These are phyloP conservation scores for Drechslerella dactyloides DNA, from an alignment of 2,329 filamentous ascomycete genomes.

Conservation along the genomic window DNA sequence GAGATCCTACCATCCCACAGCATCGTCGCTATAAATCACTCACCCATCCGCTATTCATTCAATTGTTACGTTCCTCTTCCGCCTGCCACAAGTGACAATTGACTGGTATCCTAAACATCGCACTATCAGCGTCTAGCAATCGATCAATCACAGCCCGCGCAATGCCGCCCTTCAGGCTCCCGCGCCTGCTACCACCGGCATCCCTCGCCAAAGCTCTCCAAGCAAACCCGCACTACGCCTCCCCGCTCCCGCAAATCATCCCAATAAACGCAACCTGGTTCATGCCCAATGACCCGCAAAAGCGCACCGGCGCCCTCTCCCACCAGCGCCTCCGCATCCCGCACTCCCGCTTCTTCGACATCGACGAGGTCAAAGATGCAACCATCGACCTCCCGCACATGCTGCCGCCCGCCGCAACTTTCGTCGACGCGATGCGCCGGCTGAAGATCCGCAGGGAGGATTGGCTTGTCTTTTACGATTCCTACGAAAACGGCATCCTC, in stretches of 20 bases:
- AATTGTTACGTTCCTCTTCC: not conserved
- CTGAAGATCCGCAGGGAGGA: slow-evolving; percentile 88
- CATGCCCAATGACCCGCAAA: slow-evolving; percentile 86
- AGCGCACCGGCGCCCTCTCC: slow-evolving; percentile 64
- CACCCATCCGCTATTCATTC: not conserved
- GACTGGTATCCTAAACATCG: not conserved
- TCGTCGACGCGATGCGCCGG: slow-evolving; percentile 85
- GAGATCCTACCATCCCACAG: too few species aligned
- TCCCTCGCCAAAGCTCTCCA: slow-evolving; percentile 82
- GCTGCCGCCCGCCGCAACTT: slow-evolving; percentile 80
- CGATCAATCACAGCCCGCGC: slow-evolving; percentile 27
- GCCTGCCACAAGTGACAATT: too few species aligned
- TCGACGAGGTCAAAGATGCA: slow-evolving; percentile 88
- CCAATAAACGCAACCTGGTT: slow-evolving; percentile 96
- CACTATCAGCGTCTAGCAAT: too few species aligned
- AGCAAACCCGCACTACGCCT: slow-evolving; percentile 78
- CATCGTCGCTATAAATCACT: not conserved
- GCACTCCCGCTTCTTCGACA: slow-evolving; percentile 90
- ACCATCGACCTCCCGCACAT: slow-evolving; percentile 93
- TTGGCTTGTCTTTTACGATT: slow-evolving; percentile 91
- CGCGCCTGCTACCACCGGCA: slow-evolving; percentile 83
- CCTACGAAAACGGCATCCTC: slow-evolving; percentile 88
- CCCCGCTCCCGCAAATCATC: slow-evolving; percentile 82
- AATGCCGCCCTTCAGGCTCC: slow-evolving; percentile 68
- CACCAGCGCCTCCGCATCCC: slow-evolving; percentile 72